phyloP scores from a whole-genome alignment of 2,329 filamentous ascomycete species.

The Penicillium sp. region DNA sequence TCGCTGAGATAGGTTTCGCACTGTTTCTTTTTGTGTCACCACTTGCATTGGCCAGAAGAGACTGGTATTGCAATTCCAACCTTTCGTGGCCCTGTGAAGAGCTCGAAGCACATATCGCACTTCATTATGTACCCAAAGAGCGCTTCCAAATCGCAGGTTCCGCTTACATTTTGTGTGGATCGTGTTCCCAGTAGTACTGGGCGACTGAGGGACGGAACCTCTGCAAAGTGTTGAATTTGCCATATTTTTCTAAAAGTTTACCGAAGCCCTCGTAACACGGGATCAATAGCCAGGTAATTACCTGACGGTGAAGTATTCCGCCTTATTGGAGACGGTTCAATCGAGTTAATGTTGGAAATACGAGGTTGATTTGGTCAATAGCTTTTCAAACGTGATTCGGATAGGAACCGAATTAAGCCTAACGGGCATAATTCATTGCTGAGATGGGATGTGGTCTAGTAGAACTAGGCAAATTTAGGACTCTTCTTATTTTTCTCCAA shows the following conservation, averaged over 20 bases:
- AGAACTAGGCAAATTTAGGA: too few species aligned
- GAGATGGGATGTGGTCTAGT: too few species aligned
- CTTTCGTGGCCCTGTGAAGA: background rate
- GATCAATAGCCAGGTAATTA: background rate
- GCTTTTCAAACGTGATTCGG: too few species aligned
- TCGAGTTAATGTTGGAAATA: too few species aligned
- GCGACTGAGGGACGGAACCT: background rate
- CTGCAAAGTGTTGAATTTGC: background rate
- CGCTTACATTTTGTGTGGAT: background rate
- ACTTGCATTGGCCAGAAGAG: background rate
- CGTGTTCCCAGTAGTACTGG: background rate
- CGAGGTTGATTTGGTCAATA: too few species aligned
- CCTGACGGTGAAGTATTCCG: background rate
- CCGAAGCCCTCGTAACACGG: background rate
- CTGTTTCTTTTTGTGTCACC: background rate
- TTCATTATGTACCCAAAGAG: background rate
- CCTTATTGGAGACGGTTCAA: too few species aligned
- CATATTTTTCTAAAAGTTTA: background rate
- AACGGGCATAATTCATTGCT: too few species aligned
- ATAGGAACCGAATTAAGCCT: too few species aligned
- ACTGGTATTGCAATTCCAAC: background rate
- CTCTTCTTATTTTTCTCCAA: too few species aligned
- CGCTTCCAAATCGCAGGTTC: background rate
- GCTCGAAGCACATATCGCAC: background rate
- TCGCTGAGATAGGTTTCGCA: background rate